Base-by-base conservation (phyloP, 495 filamentous ascomycete genomes). In the Penicillium canariense region DNA sequence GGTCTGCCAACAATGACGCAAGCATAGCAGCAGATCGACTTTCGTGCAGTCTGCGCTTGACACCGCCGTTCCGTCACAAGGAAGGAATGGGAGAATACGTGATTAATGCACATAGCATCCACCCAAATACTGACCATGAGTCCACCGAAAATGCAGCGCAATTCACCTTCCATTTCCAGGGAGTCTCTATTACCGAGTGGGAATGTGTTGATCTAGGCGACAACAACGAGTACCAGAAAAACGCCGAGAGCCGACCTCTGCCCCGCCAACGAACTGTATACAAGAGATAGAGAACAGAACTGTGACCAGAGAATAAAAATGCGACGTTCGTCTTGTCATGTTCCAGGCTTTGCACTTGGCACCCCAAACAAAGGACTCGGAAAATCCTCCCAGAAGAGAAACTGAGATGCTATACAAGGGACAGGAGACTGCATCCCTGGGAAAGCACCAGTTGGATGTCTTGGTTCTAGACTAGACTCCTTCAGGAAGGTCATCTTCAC, bases 131-230 rank as follows among this genome's bases (percentile, higher is more conserved):
- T 53, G 34, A 25, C 4, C 15, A n/a, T 10, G 40, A 30, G 3
- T 12, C 20, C 5, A 2, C 28, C 2, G 38, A 17, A 10, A 25
- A 1, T 17, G 18, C 18, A 44, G 38, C n/a, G 25, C 4, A 60
- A 6, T 74, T 71, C 57, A 52, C 38, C 7, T 74, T 75, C 42
- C 49, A 64, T 18, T 59, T 74, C n/a, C 44, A 65, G 18, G 68
- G 71, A 0, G 71, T 76, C 38, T 61, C 63, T 0, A 69, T 76
- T 8, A 26, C 36, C 0, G 55, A 45, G 2, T 76, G 73, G 73
- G 51, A 66, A 31, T 58, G 60, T 47, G 18, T 38, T 25, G 44
- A 36, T 17, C 10, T 39, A 4, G 47, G 9, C 0, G 17, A 23
- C 22, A 12, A 15, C 15, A 8, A 12, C 2, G 20, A 4, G 3